Conservation (phyloP, 306 rosid species). For the Pyrus pyrifolia region DNA sequence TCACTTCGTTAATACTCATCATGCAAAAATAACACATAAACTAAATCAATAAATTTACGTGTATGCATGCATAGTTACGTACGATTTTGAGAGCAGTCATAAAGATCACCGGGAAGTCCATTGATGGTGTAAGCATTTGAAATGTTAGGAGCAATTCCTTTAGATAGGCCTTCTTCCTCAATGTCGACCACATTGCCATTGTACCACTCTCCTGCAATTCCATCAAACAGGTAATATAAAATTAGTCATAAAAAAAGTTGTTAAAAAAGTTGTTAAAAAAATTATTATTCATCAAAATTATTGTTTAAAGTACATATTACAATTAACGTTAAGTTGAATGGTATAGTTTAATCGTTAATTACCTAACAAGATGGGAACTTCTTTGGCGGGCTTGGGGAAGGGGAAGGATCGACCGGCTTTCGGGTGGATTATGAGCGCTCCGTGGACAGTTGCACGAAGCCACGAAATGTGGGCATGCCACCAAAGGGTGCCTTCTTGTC, state of each 20-base stretch:
- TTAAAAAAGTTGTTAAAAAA: no score
- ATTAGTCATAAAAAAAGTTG: neutral
- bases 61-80: neutral
- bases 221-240: neutral
- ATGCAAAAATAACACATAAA: neutral
- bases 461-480: conserved; percentile 62
- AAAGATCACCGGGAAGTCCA: conserved; percentile 53
- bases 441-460: conserved; percentile 60
- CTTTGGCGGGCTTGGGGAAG: conserved; percentile 29
- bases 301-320: neutral
- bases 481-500: conserved; percentile 79
- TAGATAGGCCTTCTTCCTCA: conserved; percentile 15
- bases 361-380: conserved; percentile 53
- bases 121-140: conserved; percentile 65
- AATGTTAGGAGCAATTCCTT: conserved; percentile 2
- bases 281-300: neutral
- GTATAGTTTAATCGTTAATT: neutral
- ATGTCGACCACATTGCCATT: conserved; percentile 41
- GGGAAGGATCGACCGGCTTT: conserved; percentile 23
- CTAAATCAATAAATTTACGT: neutral
- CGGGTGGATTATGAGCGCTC: conserved; percentile 57
- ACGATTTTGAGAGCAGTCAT: conserved; percentile 45
- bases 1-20: neutral
- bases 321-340: neutral
- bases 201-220: conserved; percentile 69